Conservation (phyloP, 306 rosid species). For the Prunus mongolica region DNA sequence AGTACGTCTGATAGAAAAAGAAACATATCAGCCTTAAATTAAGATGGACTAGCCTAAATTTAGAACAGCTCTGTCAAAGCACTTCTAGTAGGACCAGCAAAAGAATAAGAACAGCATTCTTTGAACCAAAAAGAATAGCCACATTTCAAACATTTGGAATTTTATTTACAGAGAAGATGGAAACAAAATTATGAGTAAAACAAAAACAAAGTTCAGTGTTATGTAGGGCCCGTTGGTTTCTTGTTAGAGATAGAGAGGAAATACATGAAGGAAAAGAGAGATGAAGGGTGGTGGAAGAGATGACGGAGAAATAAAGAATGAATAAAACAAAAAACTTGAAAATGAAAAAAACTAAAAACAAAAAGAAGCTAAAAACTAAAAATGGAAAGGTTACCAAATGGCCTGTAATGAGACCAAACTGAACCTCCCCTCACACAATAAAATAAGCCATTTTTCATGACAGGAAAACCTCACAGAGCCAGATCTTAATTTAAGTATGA, state of each 20-base stretch:
- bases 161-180: background rate
- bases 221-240: too few relatives aligned
- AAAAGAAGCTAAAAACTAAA: too few relatives aligned
- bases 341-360: too few relatives aligned
- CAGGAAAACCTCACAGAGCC: background rate
- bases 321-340: too few relatives aligned
- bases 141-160: background rate
- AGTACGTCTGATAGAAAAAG: conserved; percentile 67
- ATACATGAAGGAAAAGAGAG: too few relatives aligned
- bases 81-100: conserved; percentile 19
- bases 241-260: too few relatives aligned
- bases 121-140: background rate
- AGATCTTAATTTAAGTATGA: background rate
- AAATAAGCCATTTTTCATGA: background rate
- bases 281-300: too few relatives aligned
- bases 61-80: conserved; percentile 16
- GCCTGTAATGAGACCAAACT: background rate
- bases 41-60: conserved; percentile 19
- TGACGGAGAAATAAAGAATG: too few relatives aligned
- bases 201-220: background rate
- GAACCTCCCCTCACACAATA: conserved; percentile 6
- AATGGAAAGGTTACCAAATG: too few relatives aligned
- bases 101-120: background rate
- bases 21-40: conserved; percentile 19
- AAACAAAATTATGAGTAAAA: background rate